phyloP scores from a whole-genome alignment of 2,329 filamentous ascomycete genomes.

The Aureobasidium sp. region DNA sequence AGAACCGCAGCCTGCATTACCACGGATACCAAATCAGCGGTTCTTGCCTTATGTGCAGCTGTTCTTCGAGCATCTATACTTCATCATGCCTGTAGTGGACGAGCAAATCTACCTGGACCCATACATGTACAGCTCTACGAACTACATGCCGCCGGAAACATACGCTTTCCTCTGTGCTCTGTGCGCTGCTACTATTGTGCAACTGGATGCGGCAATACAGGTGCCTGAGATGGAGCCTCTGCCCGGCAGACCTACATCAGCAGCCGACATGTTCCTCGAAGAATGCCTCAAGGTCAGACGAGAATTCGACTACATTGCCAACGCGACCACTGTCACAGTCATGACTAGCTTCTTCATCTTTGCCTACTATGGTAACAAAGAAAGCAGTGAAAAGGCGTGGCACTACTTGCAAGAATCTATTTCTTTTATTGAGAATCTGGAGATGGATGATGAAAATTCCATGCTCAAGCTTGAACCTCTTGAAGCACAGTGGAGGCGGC shows the following conservation, averaged over 20 bases:
- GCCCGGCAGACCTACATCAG: constrained; percentile 22
- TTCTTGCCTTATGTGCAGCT: constrained; percentile 30
- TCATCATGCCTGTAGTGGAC: constrained; percentile 32
- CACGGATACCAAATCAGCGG: constrained; percentile 5
- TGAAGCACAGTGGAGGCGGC: constrained; percentile 29
- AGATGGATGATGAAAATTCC: constrained; percentile 28
- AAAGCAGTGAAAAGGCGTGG: constrained; percentile 28
- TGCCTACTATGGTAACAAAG: constrained; percentile 31
- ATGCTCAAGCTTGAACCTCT: constrained; percentile 27
- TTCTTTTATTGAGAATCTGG: constrained; percentile 28
- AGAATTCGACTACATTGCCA: constrained; percentile 27
- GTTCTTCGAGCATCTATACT: constrained; percentile 32
- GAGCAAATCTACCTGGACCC: constrained; percentile 26
- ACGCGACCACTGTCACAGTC: constrained; percentile 24
- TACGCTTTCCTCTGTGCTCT: constrained; percentile 30
- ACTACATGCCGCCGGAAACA: constrained; percentile 23
- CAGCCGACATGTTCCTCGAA: constrained; percentile 28
- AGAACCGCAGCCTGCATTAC: not conserved
- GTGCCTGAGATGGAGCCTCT: constrained; percentile 19
- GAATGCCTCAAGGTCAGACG: constrained; percentile 29
- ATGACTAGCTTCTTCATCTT: constrained; percentile 33
- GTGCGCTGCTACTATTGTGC: constrained; percentile 29
- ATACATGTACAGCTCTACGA: constrained; percentile 22
- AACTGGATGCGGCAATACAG: constrained; percentile 28
- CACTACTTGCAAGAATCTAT: constrained; percentile 31